Conservation (phyloP, 2,329 filamentous ascomycete genomes). For the Verticillium dahliae region DNA sequence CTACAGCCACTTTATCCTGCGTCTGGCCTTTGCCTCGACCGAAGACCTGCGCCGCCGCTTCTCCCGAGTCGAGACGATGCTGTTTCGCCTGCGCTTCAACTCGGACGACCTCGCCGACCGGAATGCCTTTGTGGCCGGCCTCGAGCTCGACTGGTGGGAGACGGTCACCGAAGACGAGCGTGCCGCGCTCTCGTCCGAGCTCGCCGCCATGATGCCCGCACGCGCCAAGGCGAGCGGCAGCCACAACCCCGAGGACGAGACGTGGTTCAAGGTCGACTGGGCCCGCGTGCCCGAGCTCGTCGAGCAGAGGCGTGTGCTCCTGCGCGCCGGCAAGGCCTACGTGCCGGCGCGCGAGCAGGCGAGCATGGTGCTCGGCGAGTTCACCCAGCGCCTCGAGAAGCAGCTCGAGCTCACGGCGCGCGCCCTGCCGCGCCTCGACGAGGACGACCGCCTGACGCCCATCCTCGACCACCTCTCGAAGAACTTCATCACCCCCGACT, state of each 20-base stretch:
- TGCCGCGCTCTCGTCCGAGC: constrained; percentile 50
- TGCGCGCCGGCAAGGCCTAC: constrained; percentile 80
- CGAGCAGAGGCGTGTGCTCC: constrained; percentile 67
- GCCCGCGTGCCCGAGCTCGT: constrained; percentile 85
- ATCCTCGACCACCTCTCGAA: constrained; percentile 77
- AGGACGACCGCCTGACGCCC: constrained; percentile 80
- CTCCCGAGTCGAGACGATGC: constrained; percentile 75
- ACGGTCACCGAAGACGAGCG: constrained; percentile 74
- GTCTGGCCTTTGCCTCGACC: constrained; percentile 85
- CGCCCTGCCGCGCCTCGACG: constrained; percentile 83
- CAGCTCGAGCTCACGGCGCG: constrained; percentile 88
- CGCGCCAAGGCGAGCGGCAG: constrained; percentile 26
- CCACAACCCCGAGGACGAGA: constrained; percentile 61
- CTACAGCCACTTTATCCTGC: constrained; percentile 94
- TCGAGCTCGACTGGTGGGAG: constrained; percentile 90
- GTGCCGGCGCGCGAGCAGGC: constrained; percentile 82
- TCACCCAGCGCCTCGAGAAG: constrained; percentile 69
- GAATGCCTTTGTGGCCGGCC: constrained; percentile 64
- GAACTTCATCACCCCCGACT: constrained; percentile 89
- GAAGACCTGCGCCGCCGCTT: constrained; percentile 87
- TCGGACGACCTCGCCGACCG: constrained; percentile 70
- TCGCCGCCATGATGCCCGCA: constrained; percentile 42
- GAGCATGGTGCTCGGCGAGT: constrained; percentile 86
- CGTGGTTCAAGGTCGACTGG: constrained; percentile 97
- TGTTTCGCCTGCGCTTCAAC: constrained; percentile 78